phyloP scores from a whole-genome alignment of 2,329 filamentous ascomycete genomes.

The Epichloe festucae region DNA sequence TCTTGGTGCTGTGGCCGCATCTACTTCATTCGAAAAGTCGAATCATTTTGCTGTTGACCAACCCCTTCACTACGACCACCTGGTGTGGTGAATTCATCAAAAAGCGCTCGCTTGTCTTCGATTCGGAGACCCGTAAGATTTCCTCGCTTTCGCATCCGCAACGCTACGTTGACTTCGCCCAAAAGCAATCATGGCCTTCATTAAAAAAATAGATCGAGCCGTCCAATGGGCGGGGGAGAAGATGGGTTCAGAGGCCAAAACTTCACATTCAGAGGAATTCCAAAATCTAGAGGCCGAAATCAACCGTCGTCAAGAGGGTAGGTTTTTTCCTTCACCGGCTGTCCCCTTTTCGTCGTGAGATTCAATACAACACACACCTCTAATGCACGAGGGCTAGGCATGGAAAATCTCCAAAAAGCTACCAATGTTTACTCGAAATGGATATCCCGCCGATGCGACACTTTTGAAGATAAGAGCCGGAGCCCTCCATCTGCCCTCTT shows the following conservation, averaged over 20 bases:
- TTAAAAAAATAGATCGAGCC: conserved; percentile 86
- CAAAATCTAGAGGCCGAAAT: conserved; percentile 83
- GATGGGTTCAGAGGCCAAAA: conserved; percentile 87
- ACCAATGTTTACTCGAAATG: conserved; percentile 83
- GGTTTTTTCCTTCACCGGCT: not conserved
- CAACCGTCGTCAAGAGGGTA: conserved; percentile 78
- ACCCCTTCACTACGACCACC: not conserved
- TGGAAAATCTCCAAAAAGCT: conserved; percentile 78
- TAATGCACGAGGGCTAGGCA: conserved; percentile 40
- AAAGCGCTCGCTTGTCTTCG: not conserved
- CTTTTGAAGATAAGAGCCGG: conserved; percentile 74
- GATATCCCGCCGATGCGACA: conserved; percentile 69
- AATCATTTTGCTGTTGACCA: not conserved
- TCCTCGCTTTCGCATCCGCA: not conserved
- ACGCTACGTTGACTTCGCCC: not conserved
- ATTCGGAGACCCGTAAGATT: not conserved
- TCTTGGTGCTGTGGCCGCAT: not conserved
- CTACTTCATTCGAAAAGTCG: not conserved
- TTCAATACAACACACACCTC: not conserved
- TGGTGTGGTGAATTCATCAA: not conserved
- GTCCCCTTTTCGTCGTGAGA: no score
- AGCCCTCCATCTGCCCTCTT: conserved; percentile 65
- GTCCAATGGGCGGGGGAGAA: conserved; percentile 97
- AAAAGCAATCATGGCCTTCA: conserved; percentile 35
- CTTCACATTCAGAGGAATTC: conserved; percentile 79